These are phyloP conservation scores for Hypoxylon sp. DNA, from an alignment of 2,329 filamentous ascomycete species.

Conservation along the genomic window DNA sequence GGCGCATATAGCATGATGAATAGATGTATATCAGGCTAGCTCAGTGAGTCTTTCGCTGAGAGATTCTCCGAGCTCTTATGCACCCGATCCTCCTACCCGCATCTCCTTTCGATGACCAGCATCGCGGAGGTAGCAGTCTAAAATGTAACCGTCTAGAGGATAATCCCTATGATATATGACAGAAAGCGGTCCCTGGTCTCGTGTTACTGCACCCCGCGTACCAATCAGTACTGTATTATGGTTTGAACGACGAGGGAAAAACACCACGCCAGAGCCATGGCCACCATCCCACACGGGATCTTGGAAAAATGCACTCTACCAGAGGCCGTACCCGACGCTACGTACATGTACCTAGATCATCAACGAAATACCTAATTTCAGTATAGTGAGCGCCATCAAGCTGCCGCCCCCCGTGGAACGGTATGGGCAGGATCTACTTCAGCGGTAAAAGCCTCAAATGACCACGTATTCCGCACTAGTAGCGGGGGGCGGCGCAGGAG, in stretches of 20 bases:
- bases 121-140: conserved; percentile 6
- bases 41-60: background rate
- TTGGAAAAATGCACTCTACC: background rate
- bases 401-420: too few species aligned
- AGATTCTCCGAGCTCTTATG: background rate
- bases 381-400: background rate
- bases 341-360: background rate
- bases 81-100: conserved; percentile 23
- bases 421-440: background rate
- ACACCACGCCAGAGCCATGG: background rate
- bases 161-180: background rate
- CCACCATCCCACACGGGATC: background rate
- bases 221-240: conserved; percentile 1
- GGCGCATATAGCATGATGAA: background rate
- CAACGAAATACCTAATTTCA: background rate
- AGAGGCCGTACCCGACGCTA: background rate
- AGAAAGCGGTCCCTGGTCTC: conserved; percentile 29
- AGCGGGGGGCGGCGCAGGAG: conserved; percentile 3
- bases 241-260: background rate
- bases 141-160: too few species aligned
- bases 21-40: background rate
- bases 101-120: conserved; percentile 13
- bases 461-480: background rate
- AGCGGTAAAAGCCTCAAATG: background rate
- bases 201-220: conserved; percentile 28